Base-by-base conservation (phyloP, 257 asterid genomes). In the Solanum clarkiae region DNA sequence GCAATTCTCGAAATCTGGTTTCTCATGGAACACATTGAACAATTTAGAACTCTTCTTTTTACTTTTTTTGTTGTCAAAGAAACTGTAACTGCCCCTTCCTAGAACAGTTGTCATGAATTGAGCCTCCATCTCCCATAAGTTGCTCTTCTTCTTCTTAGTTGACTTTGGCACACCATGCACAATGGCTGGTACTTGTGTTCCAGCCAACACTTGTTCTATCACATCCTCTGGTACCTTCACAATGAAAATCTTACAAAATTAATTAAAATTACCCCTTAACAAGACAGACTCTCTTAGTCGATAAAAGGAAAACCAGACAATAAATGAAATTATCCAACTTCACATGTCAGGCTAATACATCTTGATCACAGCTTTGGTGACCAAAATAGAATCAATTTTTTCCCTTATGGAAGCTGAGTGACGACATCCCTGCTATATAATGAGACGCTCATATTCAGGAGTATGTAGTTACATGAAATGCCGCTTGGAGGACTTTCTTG, bases 1-100 rank as follows among this genome's bases (percentile, higher is more conserved):
- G 87, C 93, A 85, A 22, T 96, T 96, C 80, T 92, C 83, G 11
- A 96, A 95, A 89, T 95, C 99, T 53, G 91, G 93, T 55, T 92
- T 91, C 87, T 88, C 95, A 6, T 85, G 44, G 81, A 92, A 88
- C 22, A 96, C 79, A 86, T 96, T 96, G 93, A 86, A 96, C 24
- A 87, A 42, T 62, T 85, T 84, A 0, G 87, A 81, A 8, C 47
- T 84, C 86, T 85, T 89, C 80, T 88, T 87, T 60, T 88, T 86
- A 66, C 86, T 88, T 53, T 86, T 93, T 86, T 86, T 90, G 90
- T 81, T 88, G 49, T 87, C 92, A 8, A 93, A 84, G 24, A 89
- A 9, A 88, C 66, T 80, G 75, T 79, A 84, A 36, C 84, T 75
- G 60, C 85, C 88, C 81, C 91, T 84, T 57, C 88, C 82, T 1